Evolutionary conservation across 345 rosid genomes (phyloP), one percentile per base, ranked within the genome.

Genomic region (Syzygium aqueum): DNA sequence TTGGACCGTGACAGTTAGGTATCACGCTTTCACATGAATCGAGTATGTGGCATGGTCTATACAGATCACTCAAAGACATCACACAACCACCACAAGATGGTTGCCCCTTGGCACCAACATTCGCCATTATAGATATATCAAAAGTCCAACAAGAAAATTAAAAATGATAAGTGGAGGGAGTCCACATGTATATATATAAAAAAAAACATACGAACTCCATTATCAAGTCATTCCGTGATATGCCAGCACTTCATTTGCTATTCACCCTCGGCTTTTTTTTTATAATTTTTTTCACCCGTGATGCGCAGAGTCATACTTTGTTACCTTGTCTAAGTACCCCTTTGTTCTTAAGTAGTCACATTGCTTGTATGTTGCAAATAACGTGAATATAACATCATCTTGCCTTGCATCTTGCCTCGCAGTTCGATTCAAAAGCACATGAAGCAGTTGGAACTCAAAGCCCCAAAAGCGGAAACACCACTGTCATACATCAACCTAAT

Each of bases 131-230:
- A 14, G 77, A 63, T 3, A 65, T 14, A 7, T 8, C 77, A 15
- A 28, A 65, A 28, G 40, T 15, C 11, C 8, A 17, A 16, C 21
- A 17, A 6, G 17, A 53, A 53, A 53, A 53, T 17, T 6, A 6
- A 53, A 53, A 6, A 1, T 21, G 11, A 54, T 54, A 19, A 54
- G 23, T 28, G 4, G 5, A 63, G 5, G 19, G 0, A 63, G 16
- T n/a, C 0, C 21, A n/a, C 6, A 3, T 51, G 46, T 56, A 59
- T 0, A 5, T 59, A 27, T n/a, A n/a, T n/a, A 0, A 12, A 0
- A 59, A 0, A 12, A 12, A 59, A 27, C 5, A 59, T 5, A 61
- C 0, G 19, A 61, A 61, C 13, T 3, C 1, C 1, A 61, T 57
- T 14, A 0, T 57, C 28, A 2, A 57, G 63, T 25, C 14, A 4